Evolutionary conservation across 192 early-diverging fungal genomes (phyloP), one percentile per base, ranked within the genome.

Genomic region (Helicostylum pulchrum): DNA sequence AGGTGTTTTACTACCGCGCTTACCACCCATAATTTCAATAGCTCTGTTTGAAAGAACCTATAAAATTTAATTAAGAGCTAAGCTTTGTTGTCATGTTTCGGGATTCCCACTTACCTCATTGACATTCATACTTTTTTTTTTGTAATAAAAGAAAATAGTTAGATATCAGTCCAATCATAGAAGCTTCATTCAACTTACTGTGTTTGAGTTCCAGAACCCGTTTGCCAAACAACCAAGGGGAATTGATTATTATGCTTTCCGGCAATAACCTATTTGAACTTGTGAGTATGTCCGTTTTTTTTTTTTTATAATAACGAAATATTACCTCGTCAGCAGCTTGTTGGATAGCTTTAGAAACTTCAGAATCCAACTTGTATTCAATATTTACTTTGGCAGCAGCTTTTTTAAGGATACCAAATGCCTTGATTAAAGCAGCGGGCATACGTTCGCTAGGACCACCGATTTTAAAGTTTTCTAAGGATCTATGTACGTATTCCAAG

Each of bases 31-130:
- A 42, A 98, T 80, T 78, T 99, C 93, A 68, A 94, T 97, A 23
- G 97, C 97, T 43, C 97, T 88, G 90, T 99, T 99, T 58, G 97
- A 93, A 73, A 99, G 94, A 51, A 99, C 97, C 75, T 88, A 83
- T 21, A 64, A 11, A 19, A 6, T 39, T 36, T 39, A 39, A 3
- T 10, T 39, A 26, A 26, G 26, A 26, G 2, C 26, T 26, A 26
- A 26, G 26, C 26, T 26, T 26, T 26, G 26, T 26, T 26, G 26
- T 2, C 26, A 26, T 26, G 26, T 26, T 26, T 26, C 26, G 26
- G 2, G 26, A 26, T 10, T 53, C 54, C 56, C 44, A 7, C 20
- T 59, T n/a, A 65, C 64, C 73, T 94, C 91, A 76, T 93, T 94
- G 67, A 87, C 92, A 67, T 97, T 97, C 95, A 97, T 97, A 86